phyloP scores from a whole-genome alignment of 192 early-diverging fungal genomes.

The Linnemannia elongata region DNA sequence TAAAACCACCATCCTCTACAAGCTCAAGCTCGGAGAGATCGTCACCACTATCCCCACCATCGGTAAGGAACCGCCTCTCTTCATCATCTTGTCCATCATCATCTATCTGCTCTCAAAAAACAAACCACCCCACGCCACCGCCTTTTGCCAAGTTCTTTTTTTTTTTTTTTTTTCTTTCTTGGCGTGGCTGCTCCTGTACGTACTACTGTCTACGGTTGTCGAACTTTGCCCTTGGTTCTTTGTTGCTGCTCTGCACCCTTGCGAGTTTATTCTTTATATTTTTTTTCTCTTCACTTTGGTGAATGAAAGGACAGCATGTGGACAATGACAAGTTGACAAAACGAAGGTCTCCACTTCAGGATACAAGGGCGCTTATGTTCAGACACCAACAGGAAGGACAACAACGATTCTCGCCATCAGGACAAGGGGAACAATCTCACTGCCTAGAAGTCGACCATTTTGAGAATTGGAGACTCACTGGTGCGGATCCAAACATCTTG shows the following conservation, averaged over 20 bases:
- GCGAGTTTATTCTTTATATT: background rate
- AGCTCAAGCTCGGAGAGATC: constrained; percentile 98
- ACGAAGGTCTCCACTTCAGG: background rate
- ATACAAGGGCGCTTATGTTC: background rate
- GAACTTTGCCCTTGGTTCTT: background rate
- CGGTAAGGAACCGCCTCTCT: constrained; percentile 66
- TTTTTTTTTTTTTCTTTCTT: background rate
- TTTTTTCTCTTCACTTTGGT: background rate
- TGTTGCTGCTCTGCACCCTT: background rate
- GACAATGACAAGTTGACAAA: background rate
- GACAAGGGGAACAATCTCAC: background rate
- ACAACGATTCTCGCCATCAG: background rate
- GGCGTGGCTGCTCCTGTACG: background rate
- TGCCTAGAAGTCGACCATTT: background rate
- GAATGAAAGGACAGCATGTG: background rate
- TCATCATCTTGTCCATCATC: background rate
- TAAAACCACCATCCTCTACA: constrained; percentile 99
- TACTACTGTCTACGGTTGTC: background rate
- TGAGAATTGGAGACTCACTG: background rate
- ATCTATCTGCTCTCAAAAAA: constrained; percentile 3
- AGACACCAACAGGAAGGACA: background rate
- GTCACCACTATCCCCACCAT: constrained; percentile 99
- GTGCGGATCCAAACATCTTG: background rate
- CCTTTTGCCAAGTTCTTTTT: background rate
- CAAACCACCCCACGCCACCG: background rate